Evolutionary conservation across 371 early-diverging fungal species (phyloP).

Genomic region (Mucor circinelloides): DNA sequence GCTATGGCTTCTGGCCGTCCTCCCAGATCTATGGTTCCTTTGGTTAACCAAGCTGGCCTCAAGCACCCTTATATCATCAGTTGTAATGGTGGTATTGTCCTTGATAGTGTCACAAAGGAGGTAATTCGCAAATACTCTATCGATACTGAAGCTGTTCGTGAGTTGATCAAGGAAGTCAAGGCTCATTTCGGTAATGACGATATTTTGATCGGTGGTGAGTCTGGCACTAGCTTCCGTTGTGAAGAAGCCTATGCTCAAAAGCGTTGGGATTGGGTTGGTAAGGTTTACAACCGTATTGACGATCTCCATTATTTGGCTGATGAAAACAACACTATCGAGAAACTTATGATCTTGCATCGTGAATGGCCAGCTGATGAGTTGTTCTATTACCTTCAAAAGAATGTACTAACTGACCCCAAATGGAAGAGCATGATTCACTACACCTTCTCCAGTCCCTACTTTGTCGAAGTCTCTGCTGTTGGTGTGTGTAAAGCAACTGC

Average conservation of each 20-base stretch:
- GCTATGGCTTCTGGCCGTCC: conserved; percentile 47
- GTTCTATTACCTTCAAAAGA: conserved; percentile 22
- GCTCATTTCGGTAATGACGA: conserved; percentile 25
- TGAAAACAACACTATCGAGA: conserved; percentile 36
- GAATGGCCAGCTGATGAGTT: conserved; percentile 34
- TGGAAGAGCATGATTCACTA: conserved; percentile 33
- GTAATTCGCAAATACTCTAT: conserved; percentile 40
- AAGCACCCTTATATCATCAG: conserved; percentile 32
- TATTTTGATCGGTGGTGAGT: conserved; percentile 38
- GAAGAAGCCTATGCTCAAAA: conserved; percentile 34
- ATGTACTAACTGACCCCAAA: conserved; percentile 28
- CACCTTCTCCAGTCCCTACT: conserved; percentile 49
- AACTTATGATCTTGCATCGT: conserved; percentile 39
- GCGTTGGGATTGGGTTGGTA: conserved; percentile 26
- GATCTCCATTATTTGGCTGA: conserved; percentile 25
- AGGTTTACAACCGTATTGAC: conserved; percentile 22
- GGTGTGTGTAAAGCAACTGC: conserved; percentile 57
- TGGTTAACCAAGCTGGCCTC: conserved; percentile 33
- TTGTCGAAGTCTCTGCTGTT: conserved; percentile 57
- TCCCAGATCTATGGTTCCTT: conserved; percentile 35
- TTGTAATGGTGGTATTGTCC: conserved; percentile 44
- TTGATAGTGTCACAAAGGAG: conserved; percentile 30
- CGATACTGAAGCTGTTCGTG: conserved; percentile 23
- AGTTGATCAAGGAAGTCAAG: conserved; percentile 28
- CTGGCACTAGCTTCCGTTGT: conserved; percentile 35